phyloP scores from a whole-genome alignment of 2,329 filamentous ascomycete species.

The Grosmannia serpens region DNA sequence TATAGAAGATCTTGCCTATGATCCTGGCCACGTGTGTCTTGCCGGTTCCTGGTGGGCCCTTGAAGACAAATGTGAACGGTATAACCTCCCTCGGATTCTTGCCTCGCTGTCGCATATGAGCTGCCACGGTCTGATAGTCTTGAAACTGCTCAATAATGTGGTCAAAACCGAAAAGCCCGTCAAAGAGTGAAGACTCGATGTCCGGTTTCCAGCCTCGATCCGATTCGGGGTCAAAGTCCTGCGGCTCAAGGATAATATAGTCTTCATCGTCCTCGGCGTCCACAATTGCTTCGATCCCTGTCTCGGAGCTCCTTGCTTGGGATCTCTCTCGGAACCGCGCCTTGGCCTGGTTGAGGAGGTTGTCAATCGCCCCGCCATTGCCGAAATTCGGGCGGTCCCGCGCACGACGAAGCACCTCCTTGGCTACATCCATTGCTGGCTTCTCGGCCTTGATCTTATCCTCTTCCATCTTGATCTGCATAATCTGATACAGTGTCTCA shows the following conservation, averaged over 20 bases:
- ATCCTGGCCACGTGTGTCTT: constrained; percentile 63
- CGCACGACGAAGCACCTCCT: constrained; percentile 46
- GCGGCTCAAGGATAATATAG: constrained; percentile 15
- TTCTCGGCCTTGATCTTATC: constrained; percentile 39
- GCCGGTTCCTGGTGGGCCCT: constrained; percentile 47
- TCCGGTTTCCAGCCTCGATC: constrained; percentile 24
- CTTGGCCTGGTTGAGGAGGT: constrained; percentile 48
- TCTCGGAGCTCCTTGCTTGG: no score
- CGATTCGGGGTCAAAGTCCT: constrained; percentile 47
- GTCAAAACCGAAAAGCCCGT: not conserved
- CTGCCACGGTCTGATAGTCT: constrained; percentile 39
- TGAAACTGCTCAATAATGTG: not conserved
- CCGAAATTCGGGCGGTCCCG: constrained; percentile 55
- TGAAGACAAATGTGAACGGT: constrained; percentile 58
- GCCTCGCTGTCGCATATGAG: constrained; percentile 35
- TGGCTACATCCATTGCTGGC: constrained; percentile 38
- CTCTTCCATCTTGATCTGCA: constrained; percentile 50
- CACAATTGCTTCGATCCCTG: not conserved
- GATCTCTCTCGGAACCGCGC: constrained; percentile 11
- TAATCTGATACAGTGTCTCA: constrained; percentile 42
- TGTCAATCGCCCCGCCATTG: constrained; percentile 64
- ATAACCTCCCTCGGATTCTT: constrained; percentile 46
- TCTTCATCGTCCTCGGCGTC: not conserved
- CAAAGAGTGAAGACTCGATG: not conserved
- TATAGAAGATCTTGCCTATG: constrained; percentile 64